Percentiles rank a stretch among this genome's conserved stretches.
These are phyloP conservation scores for Trametopsis cervina DNA, from an alignment of 768 basidiomycete species.

Conservation along the genomic window DNA sequence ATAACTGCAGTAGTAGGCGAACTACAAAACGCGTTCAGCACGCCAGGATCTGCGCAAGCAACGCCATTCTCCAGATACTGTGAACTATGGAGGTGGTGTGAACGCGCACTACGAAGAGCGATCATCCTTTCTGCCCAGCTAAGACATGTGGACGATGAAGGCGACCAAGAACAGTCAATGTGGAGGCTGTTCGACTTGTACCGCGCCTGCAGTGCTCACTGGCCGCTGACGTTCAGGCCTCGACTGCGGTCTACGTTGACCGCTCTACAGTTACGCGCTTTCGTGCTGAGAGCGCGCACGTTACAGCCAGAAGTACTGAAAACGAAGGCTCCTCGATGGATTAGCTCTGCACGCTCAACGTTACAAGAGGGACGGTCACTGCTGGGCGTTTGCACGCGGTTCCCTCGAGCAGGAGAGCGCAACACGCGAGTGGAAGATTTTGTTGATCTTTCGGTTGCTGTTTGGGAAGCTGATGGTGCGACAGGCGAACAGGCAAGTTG, in stretches of 20 bases:
- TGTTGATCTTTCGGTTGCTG: slow-evolving; percentile 68
- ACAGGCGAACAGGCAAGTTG: slow-evolving; percentile 59
- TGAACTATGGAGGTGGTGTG: slow-evolving; percentile 84
- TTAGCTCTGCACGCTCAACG: slow-evolving; percentile 56
- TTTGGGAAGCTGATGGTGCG: slow-evolving; percentile 74
- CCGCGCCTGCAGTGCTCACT: slow-evolving; percentile 51
- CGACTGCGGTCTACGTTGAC: slow-evolving; percentile 65
- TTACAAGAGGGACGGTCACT: slow-evolving; percentile 67
- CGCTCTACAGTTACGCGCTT: slow-evolving; percentile 66
- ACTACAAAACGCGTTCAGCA: slow-evolving; percentile 26
- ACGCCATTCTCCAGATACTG: slow-evolving; percentile 61
- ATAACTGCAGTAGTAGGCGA: slow-evolving; percentile 43
- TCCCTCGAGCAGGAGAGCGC: slow-evolving; percentile 75
- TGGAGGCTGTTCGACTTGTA: slow-evolving; percentile 64
- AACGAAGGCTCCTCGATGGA: slow-evolving; percentile 44
- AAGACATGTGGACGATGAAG: slow-evolving; percentile 26
- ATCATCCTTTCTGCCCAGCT: slow-evolving; percentile 51
- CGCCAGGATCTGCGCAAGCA: slow-evolving; percentile 24
- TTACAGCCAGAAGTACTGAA: slow-evolving; percentile 14
- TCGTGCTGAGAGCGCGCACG: slow-evolving; percentile 40
- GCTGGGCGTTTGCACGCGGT: slow-evolving; percentile 59
- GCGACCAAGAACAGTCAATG: slow-evolving; percentile 23
- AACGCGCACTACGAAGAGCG: slow-evolving; percentile 77
- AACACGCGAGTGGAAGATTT: slow-evolving; percentile 81
- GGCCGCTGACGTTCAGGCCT: slow-evolving; percentile 77